Evolutionary conservation across 192 early-diverging fungal genomes (phyloP), one percentile per base, ranked within the genome.

Genomic region (Coemansia sp.): DNA sequence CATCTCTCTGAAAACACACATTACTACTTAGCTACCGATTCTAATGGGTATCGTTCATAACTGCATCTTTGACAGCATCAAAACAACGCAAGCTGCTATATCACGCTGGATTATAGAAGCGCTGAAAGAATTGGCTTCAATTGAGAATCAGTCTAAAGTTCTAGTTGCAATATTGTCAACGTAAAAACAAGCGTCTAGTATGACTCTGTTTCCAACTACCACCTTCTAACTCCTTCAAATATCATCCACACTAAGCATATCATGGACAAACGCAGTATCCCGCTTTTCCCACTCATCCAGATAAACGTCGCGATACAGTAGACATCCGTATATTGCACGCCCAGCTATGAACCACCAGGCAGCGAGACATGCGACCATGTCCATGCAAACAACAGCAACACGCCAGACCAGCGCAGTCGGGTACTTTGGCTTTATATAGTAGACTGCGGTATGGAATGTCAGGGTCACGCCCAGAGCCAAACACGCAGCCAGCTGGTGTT

Each of bases 331-430:
- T 7, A 75, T 17, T 13, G 61, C 52, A 9, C 41, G 23, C 19
- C 70, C 70, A 29, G 65, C 50, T 7, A 73, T 23, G 1, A 37
- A 5, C 76, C 76, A 79, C 76, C 70, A 79, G 0, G 67, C 63
- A 11, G n/a, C 20, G 7, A 73, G 15, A 41, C 45, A 55, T 0
- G 70, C 47, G 2, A 29, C 31, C 57, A 70, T 66, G 30, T 79
- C 67, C 2, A 63, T 19, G 17, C 70, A 47, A 2, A 79, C 63
- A 15, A 70, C 53, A 2, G 67, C 53, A 1, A 64, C 28, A 2
- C 76, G 50, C 76, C 70, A 79, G 0, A 17, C 56, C 0, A 73
- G 22, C 8, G 27, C 50, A 3, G 61, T 50, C 0, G 69, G 56
- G 11, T 79, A 79, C 37, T 10, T 23, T 8, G 70, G 66, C n/a